Evolutionary conservation across 345 rosid genomes (phyloP).

Genomic region (Gossypium mustelinum): DNA sequence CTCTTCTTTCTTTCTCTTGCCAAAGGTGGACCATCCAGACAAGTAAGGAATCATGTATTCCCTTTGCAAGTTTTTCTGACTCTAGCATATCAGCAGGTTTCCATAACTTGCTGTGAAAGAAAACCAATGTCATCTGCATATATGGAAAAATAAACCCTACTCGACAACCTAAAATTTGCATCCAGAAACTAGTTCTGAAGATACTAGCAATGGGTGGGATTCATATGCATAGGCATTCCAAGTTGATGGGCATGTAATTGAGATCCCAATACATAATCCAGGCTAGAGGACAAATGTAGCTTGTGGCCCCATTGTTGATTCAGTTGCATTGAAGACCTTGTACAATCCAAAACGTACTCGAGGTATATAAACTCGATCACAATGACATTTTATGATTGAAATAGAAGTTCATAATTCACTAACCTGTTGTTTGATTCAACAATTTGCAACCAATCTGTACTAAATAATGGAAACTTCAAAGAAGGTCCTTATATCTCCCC

Average conservation of each 20-base stretch:
- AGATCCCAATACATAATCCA: constrained; percentile 65
- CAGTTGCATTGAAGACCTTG: constrained; percentile 52
- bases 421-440: not conserved
- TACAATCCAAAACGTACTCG: constrained; percentile 39
- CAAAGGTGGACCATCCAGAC: too few relatives aligned
- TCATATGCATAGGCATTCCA: constrained; percentile 24
- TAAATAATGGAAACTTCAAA: constrained; percentile 74
- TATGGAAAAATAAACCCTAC: too few relatives aligned
- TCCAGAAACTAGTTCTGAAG: too few relatives aligned
- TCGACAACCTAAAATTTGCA: too few relatives aligned
- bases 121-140: too few relatives aligned
- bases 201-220: not conserved
- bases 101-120: too few relatives aligned
- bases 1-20: too few relatives aligned
- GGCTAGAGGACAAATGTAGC: constrained; percentile 71
- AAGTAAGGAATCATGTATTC: too few relatives aligned
- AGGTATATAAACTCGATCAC: not conserved
- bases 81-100: too few relatives aligned
- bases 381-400: not conserved
- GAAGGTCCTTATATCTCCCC: constrained; percentile 64
- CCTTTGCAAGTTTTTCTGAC: too few relatives aligned
- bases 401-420: not conserved
- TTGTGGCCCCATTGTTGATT: constrained; percentile 82
- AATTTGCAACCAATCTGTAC: constrained; percentile 33
- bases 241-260: constrained; percentile 39